Evolutionary conservation across 306 rosid species (phyloP), one percentile per base, ranked within the genome.

Genomic region (Castanea sativa): DNA sequence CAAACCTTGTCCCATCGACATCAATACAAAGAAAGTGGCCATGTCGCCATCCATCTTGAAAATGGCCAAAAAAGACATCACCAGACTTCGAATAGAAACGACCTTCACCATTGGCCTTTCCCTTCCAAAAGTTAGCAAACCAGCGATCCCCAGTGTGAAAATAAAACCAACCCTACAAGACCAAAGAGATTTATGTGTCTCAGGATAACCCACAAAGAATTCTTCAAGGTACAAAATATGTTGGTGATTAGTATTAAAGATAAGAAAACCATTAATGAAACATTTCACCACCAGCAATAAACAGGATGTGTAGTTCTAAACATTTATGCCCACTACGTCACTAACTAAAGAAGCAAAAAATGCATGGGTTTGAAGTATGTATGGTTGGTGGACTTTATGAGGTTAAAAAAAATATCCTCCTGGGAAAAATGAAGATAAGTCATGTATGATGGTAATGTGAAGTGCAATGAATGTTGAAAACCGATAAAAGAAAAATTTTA

Each of bases 91-190:
- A 88, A 83, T 90, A 95, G 82, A 95, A 95, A 38, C 99, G 92
- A 52, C 99, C 93, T 84, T 95, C 98, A 19, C 99, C 99, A 55
- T 89, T 89, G 74, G 99, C 99, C 85, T 91, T 95, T 81, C 99
- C 99, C 88, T 91, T 95, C 98, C 99, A 95, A 88, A 95, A 95
- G 89, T 91, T 95, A 51, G 94, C 92, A 80, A 95, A 95, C 97
- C 97, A 95, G 78, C 98, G 83, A 81, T 95, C 97, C 29, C 97
- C 94, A 1, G 92, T 88, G 76, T 89, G 97, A 78, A 95, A 95
- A 85, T 95, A 95, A 83, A 90, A 87, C 99, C 99, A 95, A 65
- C 98, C 98, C 97, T 93, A 77, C 76, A 72, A 61, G 78, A 86
- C 73, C 80, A 65, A 21, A 64, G 12, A 9, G 7, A 30, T 29